phyloP scores from a whole-genome alignment of 257 asterid genomes.

The Solanum clarkiae region DNA sequence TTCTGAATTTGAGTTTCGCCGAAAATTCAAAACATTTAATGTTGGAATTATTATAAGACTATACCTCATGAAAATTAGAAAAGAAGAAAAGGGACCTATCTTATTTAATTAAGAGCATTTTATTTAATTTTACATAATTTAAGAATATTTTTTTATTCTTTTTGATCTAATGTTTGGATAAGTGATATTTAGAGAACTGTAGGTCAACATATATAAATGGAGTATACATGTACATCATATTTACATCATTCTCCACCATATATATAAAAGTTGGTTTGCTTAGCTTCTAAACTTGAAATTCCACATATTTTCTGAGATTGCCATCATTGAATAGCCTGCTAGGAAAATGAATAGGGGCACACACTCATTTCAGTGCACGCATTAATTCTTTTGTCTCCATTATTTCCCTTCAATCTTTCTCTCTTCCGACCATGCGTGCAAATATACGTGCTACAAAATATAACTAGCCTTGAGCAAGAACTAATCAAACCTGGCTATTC shows the following conservation, averaged over 20 bases:
- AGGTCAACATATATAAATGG: not conserved
- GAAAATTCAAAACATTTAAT: not conserved
- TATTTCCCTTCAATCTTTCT: not conserved
- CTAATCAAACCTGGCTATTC: not conserved
- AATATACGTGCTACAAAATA: not conserved
- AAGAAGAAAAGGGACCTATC: not conserved
- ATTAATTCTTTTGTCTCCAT: not conserved
- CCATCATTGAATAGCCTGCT: not conserved
- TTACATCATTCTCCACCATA: not conserved
- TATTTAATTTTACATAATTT: not conserved
- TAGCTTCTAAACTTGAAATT: not conserved
- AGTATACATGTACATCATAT: not conserved
- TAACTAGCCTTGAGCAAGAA: not conserved
- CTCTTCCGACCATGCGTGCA: not conserved
- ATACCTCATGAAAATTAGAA: not conserved
- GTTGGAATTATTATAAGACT: not conserved
- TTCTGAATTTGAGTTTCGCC: not conserved
- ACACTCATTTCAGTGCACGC: not conserved
- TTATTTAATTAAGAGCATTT: not conserved
- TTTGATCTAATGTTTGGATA: not conserved
- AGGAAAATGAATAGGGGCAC: not conserved
- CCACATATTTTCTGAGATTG: not conserved
- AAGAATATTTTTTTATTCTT: rapidly evolving
- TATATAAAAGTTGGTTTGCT: not conserved
- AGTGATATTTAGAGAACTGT: not conserved